phyloP scores from a whole-genome alignment of 371 early-diverging fungal genomes.

The Fennellomyces sp. region DNA sequence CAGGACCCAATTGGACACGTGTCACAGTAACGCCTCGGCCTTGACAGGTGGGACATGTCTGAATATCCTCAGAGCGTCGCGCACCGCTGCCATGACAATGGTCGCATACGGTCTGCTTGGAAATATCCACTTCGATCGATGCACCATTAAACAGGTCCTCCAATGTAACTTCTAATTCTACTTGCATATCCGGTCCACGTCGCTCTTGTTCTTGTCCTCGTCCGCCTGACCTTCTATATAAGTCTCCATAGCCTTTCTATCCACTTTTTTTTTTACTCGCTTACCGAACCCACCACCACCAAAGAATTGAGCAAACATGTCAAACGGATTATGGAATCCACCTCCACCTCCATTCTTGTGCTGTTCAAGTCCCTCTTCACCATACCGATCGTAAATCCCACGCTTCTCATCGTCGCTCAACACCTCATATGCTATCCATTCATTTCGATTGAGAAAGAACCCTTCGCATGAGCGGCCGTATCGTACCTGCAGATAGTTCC shows the following conservation, averaged over 20 bases:
- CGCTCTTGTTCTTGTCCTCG: constrained; percentile 24
- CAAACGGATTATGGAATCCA: constrained; percentile 88
- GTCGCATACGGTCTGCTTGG: constrained; percentile 92
- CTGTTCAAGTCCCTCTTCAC: constrained; percentile 91
- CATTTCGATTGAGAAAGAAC: background rate
- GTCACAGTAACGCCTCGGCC: constrained; percentile 85
- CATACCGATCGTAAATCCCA: constrained; percentile 88
- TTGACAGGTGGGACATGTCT: constrained; percentile 76
- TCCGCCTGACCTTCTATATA: constrained; percentile 4
- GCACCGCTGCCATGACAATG: constrained; percentile 95
- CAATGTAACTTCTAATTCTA: constrained; percentile 81
- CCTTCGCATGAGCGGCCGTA: background rate
- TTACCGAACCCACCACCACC: constrained; percentile 56
- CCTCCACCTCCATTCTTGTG: constrained; percentile 61
- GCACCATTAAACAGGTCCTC: constrained; percentile 90
- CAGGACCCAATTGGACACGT: constrained; percentile 89
- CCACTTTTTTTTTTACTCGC: background rate
- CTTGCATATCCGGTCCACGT: constrained; percentile 78
- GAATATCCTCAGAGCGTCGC: constrained; percentile 79
- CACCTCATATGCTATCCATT: constrained; percentile 85
- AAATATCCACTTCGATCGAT: constrained; percentile 85
- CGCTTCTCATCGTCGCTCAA: constrained; percentile 92
- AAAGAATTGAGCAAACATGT: constrained; percentile 92
- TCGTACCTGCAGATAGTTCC: constrained; percentile 77
- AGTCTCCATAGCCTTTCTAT: background rate